phyloP scores from a whole-genome alignment of 805 yeast genomes.

The Lipomyces lipofer region DNA sequence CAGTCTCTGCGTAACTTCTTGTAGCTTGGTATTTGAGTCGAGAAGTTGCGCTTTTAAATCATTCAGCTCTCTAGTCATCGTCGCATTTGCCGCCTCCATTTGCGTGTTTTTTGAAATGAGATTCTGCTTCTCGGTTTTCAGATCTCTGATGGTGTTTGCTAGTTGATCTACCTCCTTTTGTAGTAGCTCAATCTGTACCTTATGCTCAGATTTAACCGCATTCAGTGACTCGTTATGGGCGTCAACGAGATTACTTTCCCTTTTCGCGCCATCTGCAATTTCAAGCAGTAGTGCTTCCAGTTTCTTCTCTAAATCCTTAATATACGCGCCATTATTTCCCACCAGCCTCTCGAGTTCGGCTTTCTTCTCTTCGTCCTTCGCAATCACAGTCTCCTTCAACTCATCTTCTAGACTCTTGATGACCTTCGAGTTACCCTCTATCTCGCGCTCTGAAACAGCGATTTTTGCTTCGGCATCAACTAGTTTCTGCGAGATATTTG shows the following conservation, averaged over 20 bases:
- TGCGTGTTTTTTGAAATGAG: neutral
- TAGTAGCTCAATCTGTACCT: no score
- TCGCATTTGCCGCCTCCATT: neutral
- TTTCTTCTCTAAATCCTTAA: neutral
- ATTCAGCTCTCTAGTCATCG: no score
- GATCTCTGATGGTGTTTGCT: neutral
- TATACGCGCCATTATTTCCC: neutral
- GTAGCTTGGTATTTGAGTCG: neutral
- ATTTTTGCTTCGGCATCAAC: neutral
- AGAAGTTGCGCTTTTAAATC: no score
- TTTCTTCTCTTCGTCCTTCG: neutral
- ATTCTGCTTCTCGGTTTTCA: no score
- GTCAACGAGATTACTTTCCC: no score
- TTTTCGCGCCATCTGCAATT: no score
- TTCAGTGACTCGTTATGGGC: no score
- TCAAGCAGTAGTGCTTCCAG: neutral
- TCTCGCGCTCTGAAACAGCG: constrained; percentile 39
- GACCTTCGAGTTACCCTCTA: constrained; percentile 85
- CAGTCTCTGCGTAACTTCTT: neutral
- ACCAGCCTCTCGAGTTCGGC: neutral
- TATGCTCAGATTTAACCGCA: no score
- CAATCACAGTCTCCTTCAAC: neutral
- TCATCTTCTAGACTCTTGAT: constrained; percentile 78
- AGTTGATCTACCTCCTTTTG: no score
- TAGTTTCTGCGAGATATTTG: neutral